A percentile compares a stretch with the other conserved stretches of the same genome.
Conservation (phyloP, 345 rosid species). For the Sonneratia caseolaris region DNA sequence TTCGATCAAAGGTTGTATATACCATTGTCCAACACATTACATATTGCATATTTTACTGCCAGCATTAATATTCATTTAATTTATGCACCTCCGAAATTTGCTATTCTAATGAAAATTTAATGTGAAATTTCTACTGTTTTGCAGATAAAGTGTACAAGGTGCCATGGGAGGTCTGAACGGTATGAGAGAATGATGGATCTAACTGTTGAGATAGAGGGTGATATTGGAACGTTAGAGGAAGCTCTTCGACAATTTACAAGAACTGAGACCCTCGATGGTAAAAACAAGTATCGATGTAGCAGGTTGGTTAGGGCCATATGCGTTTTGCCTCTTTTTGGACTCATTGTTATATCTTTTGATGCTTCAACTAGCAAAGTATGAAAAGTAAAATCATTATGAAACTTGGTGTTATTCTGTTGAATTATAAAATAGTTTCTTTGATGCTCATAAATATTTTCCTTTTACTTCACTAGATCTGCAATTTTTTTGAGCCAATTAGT, state of each 20-base stretch:
- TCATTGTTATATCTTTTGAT: not conserved
- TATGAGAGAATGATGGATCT: conserved; percentile 96
- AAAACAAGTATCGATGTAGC: conserved; percentile 72
- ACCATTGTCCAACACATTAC: not conserved
- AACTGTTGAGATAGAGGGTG: conserved; percentile 92
- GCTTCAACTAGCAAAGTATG: too few species aligned
- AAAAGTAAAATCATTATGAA: too few species aligned
- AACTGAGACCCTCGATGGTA: conserved; percentile 70
- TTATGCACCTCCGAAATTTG: too few species aligned
- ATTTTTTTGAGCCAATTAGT: not conserved
- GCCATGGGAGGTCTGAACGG: conserved; percentile 71
- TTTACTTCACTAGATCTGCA: not conserved
- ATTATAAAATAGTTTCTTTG: not conserved
- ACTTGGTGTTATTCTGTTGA: not conserved
- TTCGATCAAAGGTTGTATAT: conserved; percentile 32
- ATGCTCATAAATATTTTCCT: too few species aligned
- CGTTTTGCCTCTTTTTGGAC: not conserved
- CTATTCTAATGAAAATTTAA: not conserved
- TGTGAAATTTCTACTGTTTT: not conserved
- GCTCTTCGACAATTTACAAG: conserved; percentile 79
- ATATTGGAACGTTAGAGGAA: conserved; percentile 74
- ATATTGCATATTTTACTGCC: too few species aligned
- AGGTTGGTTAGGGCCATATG: conserved; percentile 35
- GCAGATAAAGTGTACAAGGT: conserved; percentile 81
- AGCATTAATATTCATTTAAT: too few species aligned